Percentiles rank a stretch among this genome's conserved stretches.
These are phyloP conservation scores for Gypsophila paniculata DNA, from an alignment of 179 eudicot genomes.

Conservation along the genomic window DNA sequence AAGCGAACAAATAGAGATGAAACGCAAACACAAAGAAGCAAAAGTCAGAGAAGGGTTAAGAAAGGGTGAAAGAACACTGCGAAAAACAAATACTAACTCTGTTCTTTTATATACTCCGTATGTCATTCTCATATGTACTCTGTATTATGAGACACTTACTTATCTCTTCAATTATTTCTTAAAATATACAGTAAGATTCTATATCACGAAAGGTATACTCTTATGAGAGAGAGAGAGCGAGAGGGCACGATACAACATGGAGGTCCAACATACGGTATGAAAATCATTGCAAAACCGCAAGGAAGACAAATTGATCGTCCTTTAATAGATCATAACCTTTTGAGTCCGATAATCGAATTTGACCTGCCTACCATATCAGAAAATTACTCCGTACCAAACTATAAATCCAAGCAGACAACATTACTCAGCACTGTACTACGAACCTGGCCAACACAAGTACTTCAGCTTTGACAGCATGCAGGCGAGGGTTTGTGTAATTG, in stretches of 20 bases:
- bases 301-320: background rate
- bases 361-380: background rate
- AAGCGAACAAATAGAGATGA: background rate
- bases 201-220: too few relatives aligned
- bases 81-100: background rate
- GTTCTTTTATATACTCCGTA: too few relatives aligned
- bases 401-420: background rate
- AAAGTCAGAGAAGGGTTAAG: background rate
- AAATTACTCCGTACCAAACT: background rate
- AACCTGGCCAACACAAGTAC: conserved; percentile 90
- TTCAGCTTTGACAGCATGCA: conserved; percentile 73
- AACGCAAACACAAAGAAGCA: background rate
- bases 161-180: too few relatives aligned
- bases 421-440: background rate
- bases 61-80: background rate
- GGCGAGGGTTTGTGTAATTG: conserved; percentile 64
- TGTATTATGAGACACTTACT: too few relatives aligned
- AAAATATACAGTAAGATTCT: too few relatives aligned
- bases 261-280: too few relatives aligned
- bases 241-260: too few relatives aligned
- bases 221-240: too few relatives aligned
- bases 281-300: background rate
- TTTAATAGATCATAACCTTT: too few relatives aligned
- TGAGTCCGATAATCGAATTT: background rate
- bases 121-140: too few relatives aligned